A percentile compares a stretch with the other conserved stretches of the same genome.
phyloP scores from a whole-genome alignment of 2,329 filamentous ascomycete species.

The Phialemoniopsis sp. region DNA sequence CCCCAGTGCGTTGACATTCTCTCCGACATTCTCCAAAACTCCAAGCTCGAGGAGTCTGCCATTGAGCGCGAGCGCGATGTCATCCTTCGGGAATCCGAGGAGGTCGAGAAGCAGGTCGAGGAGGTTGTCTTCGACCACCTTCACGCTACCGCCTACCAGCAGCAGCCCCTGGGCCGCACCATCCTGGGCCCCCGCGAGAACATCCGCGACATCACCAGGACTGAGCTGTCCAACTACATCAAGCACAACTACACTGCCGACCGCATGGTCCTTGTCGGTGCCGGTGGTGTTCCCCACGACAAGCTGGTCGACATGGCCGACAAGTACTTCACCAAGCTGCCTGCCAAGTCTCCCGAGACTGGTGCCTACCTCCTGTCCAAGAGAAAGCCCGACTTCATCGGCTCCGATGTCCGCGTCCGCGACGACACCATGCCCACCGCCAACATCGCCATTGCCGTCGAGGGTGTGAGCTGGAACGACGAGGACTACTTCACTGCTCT shows the following conservation, averaged over 20 bases:
- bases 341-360: constrained; percentile 69
- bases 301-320: constrained; percentile 94
- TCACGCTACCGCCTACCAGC: constrained; percentile 96
- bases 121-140: constrained; percentile 99
- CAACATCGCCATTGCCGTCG: constrained; percentile 96
- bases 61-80: constrained; percentile 98
- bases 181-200: constrained; percentile 98
- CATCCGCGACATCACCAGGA: constrained; percentile 90
- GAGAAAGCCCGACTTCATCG: constrained; percentile 89
- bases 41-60: constrained; percentile 87
- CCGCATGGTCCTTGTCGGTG: constrained; percentile 97
- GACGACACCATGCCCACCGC: constrained; percentile 95
- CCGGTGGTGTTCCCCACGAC: constrained; percentile 89
- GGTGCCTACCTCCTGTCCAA: constrained; percentile 75
- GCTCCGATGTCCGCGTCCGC: constrained; percentile 90
- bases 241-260: constrained; percentile 99
- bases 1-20: constrained; percentile 97
- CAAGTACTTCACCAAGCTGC: constrained; percentile 85
- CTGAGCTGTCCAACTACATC: constrained; percentile 93
- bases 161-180: constrained; percentile 92
- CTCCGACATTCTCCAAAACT: constrained; percentile 98
- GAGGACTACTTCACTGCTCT: constrained; percentile 98
- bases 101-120: constrained; percentile 99
- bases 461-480: constrained; percentile 99
- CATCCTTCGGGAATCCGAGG: constrained; percentile 96